These are phyloP conservation scores for Apiospora saccharicola DNA, from an alignment of 2,329 filamentous ascomycete genomes.

Conservation along the genomic window DNA sequence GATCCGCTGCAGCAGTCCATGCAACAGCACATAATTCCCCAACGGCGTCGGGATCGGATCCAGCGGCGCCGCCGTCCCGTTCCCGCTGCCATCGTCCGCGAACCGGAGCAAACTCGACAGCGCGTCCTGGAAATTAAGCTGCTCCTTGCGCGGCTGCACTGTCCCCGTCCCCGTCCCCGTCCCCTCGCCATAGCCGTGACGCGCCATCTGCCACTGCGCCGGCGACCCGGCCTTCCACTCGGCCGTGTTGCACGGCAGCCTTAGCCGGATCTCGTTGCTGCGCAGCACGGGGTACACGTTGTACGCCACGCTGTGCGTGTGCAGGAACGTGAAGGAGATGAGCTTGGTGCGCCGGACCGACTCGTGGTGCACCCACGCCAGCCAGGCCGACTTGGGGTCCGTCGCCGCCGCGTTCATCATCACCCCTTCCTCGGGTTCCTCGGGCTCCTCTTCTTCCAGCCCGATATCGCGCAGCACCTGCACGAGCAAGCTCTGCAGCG, in stretches of 20 bases:
- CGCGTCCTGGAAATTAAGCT: constrained; percentile 47
- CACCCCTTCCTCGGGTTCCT: background rate
- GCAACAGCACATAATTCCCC: constrained; percentile 47
- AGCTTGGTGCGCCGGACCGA: constrained; percentile 45
- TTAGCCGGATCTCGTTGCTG: constrained; percentile 46
- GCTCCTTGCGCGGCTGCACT: constrained; percentile 42
- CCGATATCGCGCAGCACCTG: constrained; percentile 46
- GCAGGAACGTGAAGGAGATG: constrained; percentile 48
- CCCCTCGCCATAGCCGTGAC: constrained; percentile 22
- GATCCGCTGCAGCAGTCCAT: constrained; percentile 48
- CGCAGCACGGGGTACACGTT: constrained; percentile 47
- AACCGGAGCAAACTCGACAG: constrained; percentile 43
- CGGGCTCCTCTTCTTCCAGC: constrained; percentile 43
- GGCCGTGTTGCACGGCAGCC: constrained; percentile 45
- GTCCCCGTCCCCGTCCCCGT: constrained; percentile 26
- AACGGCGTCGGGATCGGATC: constrained; percentile 47
- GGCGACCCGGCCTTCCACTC: constrained; percentile 47
- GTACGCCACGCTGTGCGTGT: constrained; percentile 49
- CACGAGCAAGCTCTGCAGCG: constrained; percentile 43
- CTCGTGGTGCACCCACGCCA: constrained; percentile 43
- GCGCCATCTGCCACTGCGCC: constrained; percentile 40
- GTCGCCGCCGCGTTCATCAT: background rate
- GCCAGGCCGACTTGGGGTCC: constrained; percentile 37
- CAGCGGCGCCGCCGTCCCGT: constrained; percentile 33
- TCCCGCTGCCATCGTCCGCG: constrained; percentile 31